A percentile compares a stretch with the other conserved stretches of the same genome.
phyloP scores from a whole-genome alignment of 2,329 filamentous ascomycete species.

The Raffaelea arxii region DNA sequence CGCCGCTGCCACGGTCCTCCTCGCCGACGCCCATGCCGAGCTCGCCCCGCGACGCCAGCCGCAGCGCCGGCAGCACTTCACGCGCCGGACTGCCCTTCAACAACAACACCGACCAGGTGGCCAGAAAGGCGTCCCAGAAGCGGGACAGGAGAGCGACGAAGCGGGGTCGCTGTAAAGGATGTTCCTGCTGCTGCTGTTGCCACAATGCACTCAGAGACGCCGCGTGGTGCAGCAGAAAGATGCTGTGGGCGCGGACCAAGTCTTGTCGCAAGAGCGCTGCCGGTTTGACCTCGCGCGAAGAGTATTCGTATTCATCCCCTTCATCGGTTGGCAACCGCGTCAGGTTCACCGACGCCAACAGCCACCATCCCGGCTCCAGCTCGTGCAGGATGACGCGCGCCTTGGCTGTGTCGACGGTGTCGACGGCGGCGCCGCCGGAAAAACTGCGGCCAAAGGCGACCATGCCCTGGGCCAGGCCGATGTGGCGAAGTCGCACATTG shows the following conservation, averaged over 20 bases:
- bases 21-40: conserved; percentile 91
- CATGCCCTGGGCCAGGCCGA: conserved; percentile 95
- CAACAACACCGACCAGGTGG: conserved; percentile 80
- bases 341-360: conserved; percentile 48
- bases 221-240: conserved; percentile 83
- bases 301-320: conserved; percentile 56
- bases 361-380: conserved; percentile 89
- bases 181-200: conserved; percentile 40
- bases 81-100: conserved; percentile 81
- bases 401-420: conserved; percentile 86
- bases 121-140: conserved; percentile 67
- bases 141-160: conserved; percentile 65
- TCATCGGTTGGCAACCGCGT: conserved; percentile 17
- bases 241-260: conserved; percentile 68
- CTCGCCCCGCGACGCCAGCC: conserved; percentile 82
- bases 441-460: conserved; percentile 87
- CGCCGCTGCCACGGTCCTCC: conserved; percentile 87
- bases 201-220: conserved; percentile 63
- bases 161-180: conserved; percentile 52
- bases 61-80: conserved; percentile 72
- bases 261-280: conserved; percentile 69
- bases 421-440: conserved; percentile 64
- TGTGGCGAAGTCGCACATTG: conserved; percentile 83
- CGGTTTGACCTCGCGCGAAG: conserved; percentile 81
- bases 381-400: conserved; percentile 76